These are phyloP conservation scores for Lepraria neglecta DNA, from an alignment of 495 filamentous ascomycete genomes.

Conservation along the genomic window DNA sequence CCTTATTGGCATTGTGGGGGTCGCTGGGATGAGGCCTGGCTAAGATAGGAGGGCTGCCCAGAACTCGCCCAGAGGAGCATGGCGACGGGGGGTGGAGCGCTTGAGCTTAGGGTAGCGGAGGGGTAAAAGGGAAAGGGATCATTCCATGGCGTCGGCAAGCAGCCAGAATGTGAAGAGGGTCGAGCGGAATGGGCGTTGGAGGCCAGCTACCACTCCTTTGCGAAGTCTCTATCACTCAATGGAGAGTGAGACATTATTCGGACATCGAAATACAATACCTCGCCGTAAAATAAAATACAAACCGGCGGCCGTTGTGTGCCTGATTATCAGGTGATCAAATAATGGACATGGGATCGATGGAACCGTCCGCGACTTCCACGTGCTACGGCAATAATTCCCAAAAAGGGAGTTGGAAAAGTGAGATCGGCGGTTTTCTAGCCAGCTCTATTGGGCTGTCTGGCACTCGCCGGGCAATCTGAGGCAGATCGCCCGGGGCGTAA, in stretches of 20 bases:
- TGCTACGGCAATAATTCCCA: constrained; percentile 6
- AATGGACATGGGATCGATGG: background rate
- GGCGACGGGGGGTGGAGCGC: constrained; percentile 5
- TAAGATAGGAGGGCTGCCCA: constrained; percentile 5
- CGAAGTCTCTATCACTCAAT: background rate
- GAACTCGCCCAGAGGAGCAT: background rate
- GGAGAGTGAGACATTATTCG: background rate
- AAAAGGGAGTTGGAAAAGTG: background rate
- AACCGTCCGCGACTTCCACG: background rate
- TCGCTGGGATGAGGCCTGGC: background rate
- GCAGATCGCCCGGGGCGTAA: constrained; percentile 9
- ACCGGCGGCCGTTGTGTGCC: background rate
- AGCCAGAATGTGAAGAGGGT: background rate
- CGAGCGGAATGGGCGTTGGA: background rate
- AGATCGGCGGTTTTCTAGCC: background rate
- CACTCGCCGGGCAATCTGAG: background rate
- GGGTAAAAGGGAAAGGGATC: background rate
- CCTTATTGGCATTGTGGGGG: background rate
- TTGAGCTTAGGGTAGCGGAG: constrained; percentile 3
- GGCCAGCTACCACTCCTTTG: background rate
- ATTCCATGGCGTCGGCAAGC: background rate
- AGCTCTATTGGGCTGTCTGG: background rate
- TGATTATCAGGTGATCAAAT: background rate
- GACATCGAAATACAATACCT: background rate
- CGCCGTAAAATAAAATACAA: background rate